phyloP scores from a whole-genome alignment of 768 basidiomycete species.

The Collybiopsis confluens region DNA sequence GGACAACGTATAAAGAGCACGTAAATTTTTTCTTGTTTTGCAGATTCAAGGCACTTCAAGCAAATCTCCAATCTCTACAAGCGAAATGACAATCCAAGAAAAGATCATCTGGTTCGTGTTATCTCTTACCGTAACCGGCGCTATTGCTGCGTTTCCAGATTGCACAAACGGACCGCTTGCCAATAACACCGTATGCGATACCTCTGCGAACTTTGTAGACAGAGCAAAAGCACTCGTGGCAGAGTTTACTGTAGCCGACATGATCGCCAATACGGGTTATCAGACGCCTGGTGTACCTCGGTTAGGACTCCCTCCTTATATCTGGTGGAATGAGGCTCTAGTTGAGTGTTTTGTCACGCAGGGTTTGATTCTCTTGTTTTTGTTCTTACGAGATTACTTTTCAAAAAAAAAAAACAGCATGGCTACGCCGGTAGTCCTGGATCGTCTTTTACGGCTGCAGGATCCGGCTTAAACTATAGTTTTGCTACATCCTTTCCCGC shows the following conservation, averaged over 20 bases:
- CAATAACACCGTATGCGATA: no score
- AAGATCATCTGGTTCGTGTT: no score
- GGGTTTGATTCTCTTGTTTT: not conserved
- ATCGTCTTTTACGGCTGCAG: slow-evolving; percentile 42
- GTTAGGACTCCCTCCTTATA: slow-evolving; percentile 51
- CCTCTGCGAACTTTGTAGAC: slow-evolving; percentile 2
- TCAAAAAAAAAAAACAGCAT: no score
- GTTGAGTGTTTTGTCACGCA: slow-evolving; percentile 25
- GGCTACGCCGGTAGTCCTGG: slow-evolving; percentile 52
- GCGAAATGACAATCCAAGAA: no score
- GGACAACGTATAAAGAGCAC: no score
- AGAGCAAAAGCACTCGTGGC: slow-evolving; percentile 49
- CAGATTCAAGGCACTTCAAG: no score
- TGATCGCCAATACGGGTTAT: slow-evolving; percentile 49
- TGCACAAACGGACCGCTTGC: slow-evolving; percentile 5
- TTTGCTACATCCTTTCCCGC: slow-evolving; percentile 57
- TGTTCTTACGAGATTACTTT: not conserved
- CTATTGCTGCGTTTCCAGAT: slow-evolving; percentile 1
- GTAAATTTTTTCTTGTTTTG: no score
- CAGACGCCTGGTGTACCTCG: slow-evolving; percentile 47
- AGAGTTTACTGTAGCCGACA: slow-evolving; percentile 46
- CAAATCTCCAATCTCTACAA: no score
- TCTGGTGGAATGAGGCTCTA: slow-evolving; percentile 60
- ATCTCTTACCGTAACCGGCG: no score
- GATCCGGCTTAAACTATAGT: slow-evolving; percentile 45